phyloP scores from a whole-genome alignment of 768 basidiomycete genomes.

The Leccinum broughii region DNA sequence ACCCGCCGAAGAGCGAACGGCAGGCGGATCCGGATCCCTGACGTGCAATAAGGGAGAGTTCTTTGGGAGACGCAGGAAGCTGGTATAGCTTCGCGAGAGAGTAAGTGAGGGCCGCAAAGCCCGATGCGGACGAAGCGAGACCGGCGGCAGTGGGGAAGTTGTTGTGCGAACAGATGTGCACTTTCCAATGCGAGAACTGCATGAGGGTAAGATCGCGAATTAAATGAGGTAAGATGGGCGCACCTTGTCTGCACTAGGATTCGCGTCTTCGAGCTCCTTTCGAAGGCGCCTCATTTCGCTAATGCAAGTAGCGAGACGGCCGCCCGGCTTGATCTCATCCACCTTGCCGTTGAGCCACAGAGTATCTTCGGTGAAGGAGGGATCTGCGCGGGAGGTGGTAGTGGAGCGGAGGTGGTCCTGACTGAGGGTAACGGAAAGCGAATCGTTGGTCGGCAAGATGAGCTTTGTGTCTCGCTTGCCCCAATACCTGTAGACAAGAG shows the following conservation, averaged over 20 bases:
- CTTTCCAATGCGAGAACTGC: slow-evolving; percentile 42
- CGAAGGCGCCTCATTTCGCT: slow-evolving; percentile 80
- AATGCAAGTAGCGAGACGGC: slow-evolving; percentile 84
- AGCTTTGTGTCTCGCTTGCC: slow-evolving; percentile 96
- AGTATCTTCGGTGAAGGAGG: slow-evolving; percentile 69
- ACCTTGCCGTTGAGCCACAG: slow-evolving; percentile 96
- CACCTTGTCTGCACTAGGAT: slow-evolving; percentile 68
- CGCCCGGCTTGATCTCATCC: slow-evolving; percentile 82
- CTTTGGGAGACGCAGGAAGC: slow-evolving; percentile 74
- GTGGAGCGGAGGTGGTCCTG: slow-evolving; percentile 95
- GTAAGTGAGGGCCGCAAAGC: slow-evolving; percentile 91
- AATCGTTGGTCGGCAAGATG: slow-evolving; percentile 96
- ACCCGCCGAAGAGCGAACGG: slow-evolving; percentile 95
- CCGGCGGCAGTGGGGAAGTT: slow-evolving; percentile 99
- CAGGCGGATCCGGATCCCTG: slow-evolving; percentile 99
- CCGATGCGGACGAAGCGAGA: slow-evolving; percentile 94
- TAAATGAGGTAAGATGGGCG: background rate
- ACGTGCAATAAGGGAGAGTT: slow-evolving; percentile 91
- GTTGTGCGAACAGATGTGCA: slow-evolving; percentile 94
- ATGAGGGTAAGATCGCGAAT: slow-evolving; percentile 1
- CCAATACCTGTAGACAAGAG: slow-evolving; percentile 76
- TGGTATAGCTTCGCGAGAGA: slow-evolving; percentile 86
- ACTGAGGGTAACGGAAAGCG: slow-evolving; percentile 95
- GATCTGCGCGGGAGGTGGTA: slow-evolving; percentile 86
- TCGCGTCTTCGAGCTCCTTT: slow-evolving; percentile 68